Evolutionary conservation across 2,329 filamentous ascomycete species (phyloP), one percentile per base, ranked within the genome.

Genomic region (Colletotrichum navitas): DNA sequence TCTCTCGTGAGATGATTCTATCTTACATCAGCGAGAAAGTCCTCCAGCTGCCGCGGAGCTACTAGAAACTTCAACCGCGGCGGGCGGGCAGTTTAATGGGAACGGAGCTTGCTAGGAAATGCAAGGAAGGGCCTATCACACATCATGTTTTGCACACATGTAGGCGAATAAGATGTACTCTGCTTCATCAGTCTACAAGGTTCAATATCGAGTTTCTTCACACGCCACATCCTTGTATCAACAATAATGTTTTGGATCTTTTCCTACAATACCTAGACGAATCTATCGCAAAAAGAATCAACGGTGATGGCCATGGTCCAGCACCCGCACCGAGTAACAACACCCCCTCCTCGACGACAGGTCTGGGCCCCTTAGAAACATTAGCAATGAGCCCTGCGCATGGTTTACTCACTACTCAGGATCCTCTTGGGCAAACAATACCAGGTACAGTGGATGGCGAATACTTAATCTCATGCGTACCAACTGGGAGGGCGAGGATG

Each of bases 1-100:
- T 92, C 0, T 90, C 88, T 68, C 80, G 90, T 74, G 92, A 94
- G 82, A 94, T 94, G 92, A 92, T 94, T 63, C 82, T 93, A 83
- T 94, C 93, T 74, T 93, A 90, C 78, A 87, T 94, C 16, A 85
- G 87, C 3, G 91, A 93, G 78, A 92, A 89, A 81, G 91, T 89
- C 0, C 79, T 94, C n/a, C 81, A 85, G 4, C 76, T 94, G 34
- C 92, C 92, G 1, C 84, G 89, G 70, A 93, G 91, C 76, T 94
- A 93, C 74, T 93, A 74, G 58, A 45, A 6, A 16, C 18, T 36
- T 7, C 18, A 36, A 8, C 1, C 10, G 29, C 29, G 26, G 14
- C 6, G 51, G 26, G 14, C 6, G 51, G 16, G 16, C 1, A 5
- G 7, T 55, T 21, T n/a, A 11, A 51, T n/a, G 18, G 29, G n/a